These are phyloP conservation scores for Hammondia hammondi DNA, from an alignment of 169 alveolate genomes.

Conservation along the genomic window DNA sequence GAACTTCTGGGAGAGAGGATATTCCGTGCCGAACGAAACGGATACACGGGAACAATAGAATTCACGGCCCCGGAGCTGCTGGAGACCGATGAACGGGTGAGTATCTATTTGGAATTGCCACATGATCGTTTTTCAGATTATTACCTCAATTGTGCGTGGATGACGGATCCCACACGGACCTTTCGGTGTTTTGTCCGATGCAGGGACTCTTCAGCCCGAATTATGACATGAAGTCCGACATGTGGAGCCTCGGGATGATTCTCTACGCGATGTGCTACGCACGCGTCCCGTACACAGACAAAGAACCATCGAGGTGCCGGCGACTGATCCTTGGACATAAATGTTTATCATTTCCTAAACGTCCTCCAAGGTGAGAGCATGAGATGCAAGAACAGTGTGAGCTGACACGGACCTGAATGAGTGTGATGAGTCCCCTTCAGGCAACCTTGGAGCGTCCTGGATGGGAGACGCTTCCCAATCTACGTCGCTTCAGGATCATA, in stretches of 20 bases:
- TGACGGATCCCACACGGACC: neutral
- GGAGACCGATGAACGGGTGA: conserved; percentile 45
- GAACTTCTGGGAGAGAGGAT: conserved; percentile 67
- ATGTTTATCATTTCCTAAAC: conserved; percentile 5
- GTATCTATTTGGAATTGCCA: neutral
- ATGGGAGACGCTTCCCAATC: neutral
- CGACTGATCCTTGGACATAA: conserved; percentile 31
- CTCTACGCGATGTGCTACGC: conserved; percentile 80
- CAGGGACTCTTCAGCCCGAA: conserved; percentile 45
- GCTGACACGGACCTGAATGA: no score
- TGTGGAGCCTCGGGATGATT: conserved; percentile 86
- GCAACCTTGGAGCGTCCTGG: no score
- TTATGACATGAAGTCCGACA: conserved; percentile 79
- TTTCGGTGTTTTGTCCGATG: neutral
- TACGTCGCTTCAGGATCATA: neutral
- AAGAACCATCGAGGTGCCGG: conserved; percentile 73
- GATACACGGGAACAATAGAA: conserved; percentile 86
- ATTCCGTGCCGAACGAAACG: conserved; percentile 58
- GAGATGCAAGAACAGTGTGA: no score
- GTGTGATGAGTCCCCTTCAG: no score
- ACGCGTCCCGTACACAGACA: conserved; percentile 71
- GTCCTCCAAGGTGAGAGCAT: conserved; percentile 36
- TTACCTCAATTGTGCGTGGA: no score
- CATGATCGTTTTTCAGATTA: no score
- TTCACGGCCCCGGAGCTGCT: conserved; percentile 88